Evolutionary conservation across 176 grass and related monocot species (phyloP).

Genomic region (Poa annua): DNA sequence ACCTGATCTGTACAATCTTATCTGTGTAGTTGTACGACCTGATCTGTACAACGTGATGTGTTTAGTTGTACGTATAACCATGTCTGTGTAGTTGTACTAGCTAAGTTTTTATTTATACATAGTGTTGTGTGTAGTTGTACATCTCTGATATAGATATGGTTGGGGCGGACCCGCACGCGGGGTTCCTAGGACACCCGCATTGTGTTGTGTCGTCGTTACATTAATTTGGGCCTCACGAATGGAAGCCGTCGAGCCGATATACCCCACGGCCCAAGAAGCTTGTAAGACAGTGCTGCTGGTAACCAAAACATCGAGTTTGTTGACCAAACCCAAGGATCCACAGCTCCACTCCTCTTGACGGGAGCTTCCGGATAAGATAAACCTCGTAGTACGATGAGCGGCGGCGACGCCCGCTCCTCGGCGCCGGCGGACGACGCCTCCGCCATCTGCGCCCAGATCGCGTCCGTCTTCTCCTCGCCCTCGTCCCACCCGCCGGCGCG

Average conservation of each 20-base stretch:
- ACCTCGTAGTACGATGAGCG: conserved; percentile 36
- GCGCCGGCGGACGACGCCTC: conserved; percentile 30
- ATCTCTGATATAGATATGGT: no score
- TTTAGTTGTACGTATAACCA: no score
- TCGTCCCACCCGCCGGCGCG: conserved; percentile 33
- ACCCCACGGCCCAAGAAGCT: background rate
- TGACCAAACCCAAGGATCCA: conserved; percentile 30
- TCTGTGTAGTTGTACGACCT: no score
- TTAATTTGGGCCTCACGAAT: background rate
- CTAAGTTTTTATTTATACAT: no score
- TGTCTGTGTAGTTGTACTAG: no score
- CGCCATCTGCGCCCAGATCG: conserved; percentile 78
- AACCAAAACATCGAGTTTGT: background rate
- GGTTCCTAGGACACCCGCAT: no score
- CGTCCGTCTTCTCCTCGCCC: conserved; percentile 62
- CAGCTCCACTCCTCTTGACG: background rate
- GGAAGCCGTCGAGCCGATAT: background rate
- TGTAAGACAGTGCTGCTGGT: background rate
- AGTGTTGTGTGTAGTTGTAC: no score
- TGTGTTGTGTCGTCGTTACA: no score
- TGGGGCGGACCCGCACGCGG: no score
- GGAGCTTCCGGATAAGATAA: conserved; percentile 37
- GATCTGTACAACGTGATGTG: no score
- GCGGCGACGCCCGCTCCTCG: background rate
- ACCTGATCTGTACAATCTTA: no score